Percentiles rank a stretch among this genome's conserved stretches.
Evolutionary conservation across 1,139 yeast species (phyloP).

Genomic region (Hyphopichia fennica): DNA sequence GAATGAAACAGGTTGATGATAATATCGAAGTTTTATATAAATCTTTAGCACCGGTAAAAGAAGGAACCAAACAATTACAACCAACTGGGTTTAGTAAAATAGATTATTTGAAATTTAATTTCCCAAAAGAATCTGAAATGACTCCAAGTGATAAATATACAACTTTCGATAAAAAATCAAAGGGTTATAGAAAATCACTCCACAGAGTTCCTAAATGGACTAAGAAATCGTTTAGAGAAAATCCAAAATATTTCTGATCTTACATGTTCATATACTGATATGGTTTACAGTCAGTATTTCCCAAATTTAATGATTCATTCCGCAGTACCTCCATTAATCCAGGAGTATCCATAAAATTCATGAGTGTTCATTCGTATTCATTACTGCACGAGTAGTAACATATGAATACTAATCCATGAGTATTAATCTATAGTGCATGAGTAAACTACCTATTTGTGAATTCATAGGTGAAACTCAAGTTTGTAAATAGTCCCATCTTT

Average conservation of each 20-base stretch:
- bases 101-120: slow-evolving; percentile 51
- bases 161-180: slow-evolving; percentile 72
- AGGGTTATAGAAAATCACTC: slow-evolving; percentile 82
- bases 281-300: no score
- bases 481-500: no score
- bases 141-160: slow-evolving; percentile 80
- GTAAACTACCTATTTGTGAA: no score
- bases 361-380: no score
- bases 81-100: slow-evolving; percentile 52
- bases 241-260: slow-evolving; percentile 70
- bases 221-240: slow-evolving; percentile 73
- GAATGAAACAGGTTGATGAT: slow-evolving; percentile 78
- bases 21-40: slow-evolving; percentile 70
- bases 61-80: slow-evolving; percentile 34
- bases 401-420: no score
- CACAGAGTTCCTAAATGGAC: slow-evolving; percentile 93
- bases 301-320: no score
- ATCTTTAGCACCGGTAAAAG: slow-evolving; percentile 45
- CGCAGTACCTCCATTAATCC: no score
- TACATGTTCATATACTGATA: no score
- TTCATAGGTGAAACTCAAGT: no score
- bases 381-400: no score
- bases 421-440: no score
- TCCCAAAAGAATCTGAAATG: slow-evolving; percentile 86
- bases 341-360: no score